Evolutionary conservation across 2,329 filamentous ascomycete species (phyloP), one percentile per base, ranked within the genome.

Genomic region (Eutypella sp.): DNA sequence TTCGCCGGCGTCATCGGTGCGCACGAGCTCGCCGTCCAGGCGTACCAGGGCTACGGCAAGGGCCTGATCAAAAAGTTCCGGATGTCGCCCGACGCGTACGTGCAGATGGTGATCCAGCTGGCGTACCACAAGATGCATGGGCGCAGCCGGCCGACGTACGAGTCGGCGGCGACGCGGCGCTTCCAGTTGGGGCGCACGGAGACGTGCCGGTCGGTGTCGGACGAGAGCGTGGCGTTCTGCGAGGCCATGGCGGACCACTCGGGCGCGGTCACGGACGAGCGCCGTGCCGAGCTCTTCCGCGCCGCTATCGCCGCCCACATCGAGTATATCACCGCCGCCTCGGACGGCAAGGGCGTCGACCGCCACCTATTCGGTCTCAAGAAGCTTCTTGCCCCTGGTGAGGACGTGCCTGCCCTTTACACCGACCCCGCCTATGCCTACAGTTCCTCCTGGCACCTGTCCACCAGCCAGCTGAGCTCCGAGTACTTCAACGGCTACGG

Each of bases 401-500:
- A 97, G 72, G 82, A 89, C 52, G 52, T 95, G 3, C 93, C 93
- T 0, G 78, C 81, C 18, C 78, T 99, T 49, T 99, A 87, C 74
- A 79, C 86, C 64, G 93, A 99, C 65, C 89, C 91, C 1, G 86
- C 91, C 3, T 97, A 79, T 66, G 64, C 70, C 4, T 99, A 97
- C 75, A 91, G 85, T 48, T 75, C 78, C 61, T 89, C 85, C 13
- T 99, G 93, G 93, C 96, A 83, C 70, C 75, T 99, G 48, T 92
- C 85, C 23, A 89, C 84, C 23, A 89, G 83, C 50, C 95, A 99
- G 73, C 74, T 99, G 65, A 93, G 87, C 70, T 91, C 85, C 27
- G 95, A 99, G 74, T 96, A 88, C 76, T 99, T 97, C 72, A 99
- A 99, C 66, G 93, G 95, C 20, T 99, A 99, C 69, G 93, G 93